phyloP scores from a whole-genome alignment of 23 red algal genomes.

The Porphyridium purpureum region DNA sequence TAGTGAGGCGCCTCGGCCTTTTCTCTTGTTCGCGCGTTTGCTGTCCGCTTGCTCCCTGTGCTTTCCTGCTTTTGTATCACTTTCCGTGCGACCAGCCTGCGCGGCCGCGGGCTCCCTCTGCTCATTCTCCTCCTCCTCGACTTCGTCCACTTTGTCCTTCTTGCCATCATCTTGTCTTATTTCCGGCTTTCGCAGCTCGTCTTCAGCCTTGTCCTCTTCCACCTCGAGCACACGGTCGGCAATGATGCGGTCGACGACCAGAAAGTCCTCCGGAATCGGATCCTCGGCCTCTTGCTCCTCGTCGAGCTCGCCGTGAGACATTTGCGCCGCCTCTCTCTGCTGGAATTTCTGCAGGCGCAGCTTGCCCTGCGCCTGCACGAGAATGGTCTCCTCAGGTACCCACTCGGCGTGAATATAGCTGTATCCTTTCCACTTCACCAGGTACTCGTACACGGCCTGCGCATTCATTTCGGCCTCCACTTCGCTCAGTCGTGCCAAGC shows the following conservation, averaged over 20 bases:
- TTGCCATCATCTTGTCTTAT: no score
- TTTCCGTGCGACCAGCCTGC: no score
- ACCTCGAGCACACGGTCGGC: slow-evolving; percentile 1
- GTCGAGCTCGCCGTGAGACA: slow-evolving; percentile 6
- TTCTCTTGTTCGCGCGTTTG: no score
- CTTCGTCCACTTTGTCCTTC: no score
- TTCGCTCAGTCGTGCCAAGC: no score
- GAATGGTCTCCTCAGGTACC: slow-evolving; percentile 29
- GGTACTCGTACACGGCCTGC: slow-evolving; percentile 21
- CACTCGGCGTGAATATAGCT: slow-evolving; percentile 59
- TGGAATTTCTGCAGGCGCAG: slow-evolving; percentile 35
- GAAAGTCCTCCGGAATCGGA: slow-evolving; percentile 36
- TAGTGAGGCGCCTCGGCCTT: no score
- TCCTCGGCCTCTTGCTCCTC: slow-evolving; percentile 37
- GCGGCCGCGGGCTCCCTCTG: slow-evolving; percentile 6
- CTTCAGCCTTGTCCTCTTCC: no score
- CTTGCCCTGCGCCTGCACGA: slow-evolving; percentile 35
- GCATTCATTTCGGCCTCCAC: no score
- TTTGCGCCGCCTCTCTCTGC: slow-evolving; percentile 11
- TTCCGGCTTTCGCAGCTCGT: no score
- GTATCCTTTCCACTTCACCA: slow-evolving; percentile 43
- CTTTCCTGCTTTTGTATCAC: neutral
- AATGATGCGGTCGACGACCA: slow-evolving; percentile 33
- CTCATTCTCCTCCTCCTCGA: no score
- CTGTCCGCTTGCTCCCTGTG: no score